A percentile compares a stretch with the other conserved stretches of the same genome.
Evolutionary conservation across 1,284 basidiomycete genomes (phyloP).

Genomic region (Trametes pubescens): DNA sequence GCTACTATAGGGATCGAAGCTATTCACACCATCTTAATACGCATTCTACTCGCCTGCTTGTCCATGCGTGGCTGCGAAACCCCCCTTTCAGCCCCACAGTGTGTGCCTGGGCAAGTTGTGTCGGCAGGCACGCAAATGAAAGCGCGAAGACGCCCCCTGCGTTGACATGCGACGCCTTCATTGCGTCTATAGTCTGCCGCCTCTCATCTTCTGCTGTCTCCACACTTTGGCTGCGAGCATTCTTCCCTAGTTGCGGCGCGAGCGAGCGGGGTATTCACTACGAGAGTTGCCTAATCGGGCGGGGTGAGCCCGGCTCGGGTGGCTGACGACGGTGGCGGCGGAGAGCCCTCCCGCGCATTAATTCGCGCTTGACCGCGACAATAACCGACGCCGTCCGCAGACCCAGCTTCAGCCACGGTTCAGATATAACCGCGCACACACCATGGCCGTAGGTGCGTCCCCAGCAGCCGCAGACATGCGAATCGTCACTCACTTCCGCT

Average conservation of each 20-base stretch:
- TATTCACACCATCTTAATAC: conserved; percentile 23
- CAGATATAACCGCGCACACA: background rate
- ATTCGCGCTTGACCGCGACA: background rate
- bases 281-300: conserved; percentile 22
- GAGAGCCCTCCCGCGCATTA: conserved; percentile 4
- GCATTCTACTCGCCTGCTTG: conserved; percentile 1
- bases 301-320: conserved; percentile 16
- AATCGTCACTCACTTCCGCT: conserved; percentile 1
- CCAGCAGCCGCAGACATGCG: background rate
- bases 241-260: background rate
- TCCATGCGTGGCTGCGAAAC: background rate
- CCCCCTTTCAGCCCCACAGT: background rate
- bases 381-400: conserved; percentile 9
- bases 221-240: conserved; percentile 5
- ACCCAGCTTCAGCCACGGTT: background rate
- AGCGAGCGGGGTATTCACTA: conserved; percentile 1
- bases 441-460: conserved; percentile 30
- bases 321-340: conserved; percentile 36
- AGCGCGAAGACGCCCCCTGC: background rate
- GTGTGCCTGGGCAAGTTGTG: background rate
- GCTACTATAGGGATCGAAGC: conserved; percentile 23
- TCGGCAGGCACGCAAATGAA: background rate
- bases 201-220: background rate
- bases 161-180: background rate
- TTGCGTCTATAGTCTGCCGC: background rate